Evolutionary conservation across 148 eudicot genomes (phyloP), one percentile per base, ranked within the genome.

Genomic region (Fagopyrum esculentum): DNA sequence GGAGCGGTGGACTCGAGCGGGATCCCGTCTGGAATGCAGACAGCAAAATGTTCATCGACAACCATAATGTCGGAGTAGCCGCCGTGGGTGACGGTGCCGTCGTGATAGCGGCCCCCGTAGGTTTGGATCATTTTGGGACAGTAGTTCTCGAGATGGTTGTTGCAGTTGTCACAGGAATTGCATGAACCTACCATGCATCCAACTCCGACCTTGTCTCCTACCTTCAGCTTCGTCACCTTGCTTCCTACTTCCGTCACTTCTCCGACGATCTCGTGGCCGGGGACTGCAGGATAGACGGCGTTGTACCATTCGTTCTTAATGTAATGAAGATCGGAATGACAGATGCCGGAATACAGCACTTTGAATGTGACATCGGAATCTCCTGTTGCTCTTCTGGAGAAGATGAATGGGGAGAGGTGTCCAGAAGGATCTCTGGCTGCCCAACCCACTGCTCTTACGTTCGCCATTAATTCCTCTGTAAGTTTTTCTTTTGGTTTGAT

Each of bases 241-340:
- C 82, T 79, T 19, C 98, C 98, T 11, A 89, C 89, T 79, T 92
- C 86, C 6, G 84, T 90, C 60, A 95, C 83, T 47, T 92, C 51
- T 54, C 98, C 98, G 2, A 91, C 89, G 0, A 95, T 90, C 81
- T 95, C 98, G 77, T 95, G 97, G 83, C 98, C 98, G 3, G 98
- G 98, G 11, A 95, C 93, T 74, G 87, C 87, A 44, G 98, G 98
- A 74, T 88, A 95, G 76, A 56, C 11, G 59, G 83, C 59, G 16
- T 40, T 77, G 45, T 79, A 77, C 83, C 83, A 80, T 57, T 80
- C 83, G 55, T 80, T 77, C 80, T 76, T 80, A 29, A 73, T 57
- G 57, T 6, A 43, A 71, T 80, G 83, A 69, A 80, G 83, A 73
- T 80, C 83, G 10, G 83, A 64, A 76, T 80, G 83, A 68, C 83